Base-by-base conservation (phyloP, 1,284 basidiomycete species). In the Pulchroboletus neoregius region DNA sequence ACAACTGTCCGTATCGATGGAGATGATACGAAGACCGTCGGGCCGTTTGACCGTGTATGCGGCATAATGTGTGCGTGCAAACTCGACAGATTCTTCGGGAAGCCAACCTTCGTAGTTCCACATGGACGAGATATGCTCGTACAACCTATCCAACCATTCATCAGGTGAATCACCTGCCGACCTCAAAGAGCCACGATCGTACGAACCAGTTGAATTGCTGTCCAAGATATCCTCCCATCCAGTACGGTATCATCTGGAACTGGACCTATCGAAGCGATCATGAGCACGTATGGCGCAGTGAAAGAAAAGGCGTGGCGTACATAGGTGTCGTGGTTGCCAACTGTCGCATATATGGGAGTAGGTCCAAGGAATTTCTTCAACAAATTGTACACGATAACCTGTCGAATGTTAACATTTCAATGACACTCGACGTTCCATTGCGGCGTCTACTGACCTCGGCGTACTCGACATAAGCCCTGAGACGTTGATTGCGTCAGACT, bases 1-100 rank as follows among this genome's bases (percentile, higher is more conserved):
- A 81, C 82, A 87, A 41, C 84, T 61, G 61, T 89, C 79, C 3
- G 84, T 87, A 58, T 90, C 88, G 42, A 91, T 62, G 10, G 83
- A 79, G 46, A 91, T 84, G 38, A 90, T 69, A 12, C 83, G 72
- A 18, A 91, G 68, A 0, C 85, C 85, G 49, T 87, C 79, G 4
- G 65, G 57, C 9, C 84, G 76, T 48, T 73, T 71, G 16, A 87
- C 82, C 61, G 76, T 78, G 56, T 86, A 91, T 4, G 73, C 84
- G 2, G 78, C 75, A 57, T 89, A 89, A 62, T 89, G 82, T 0
- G 79, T 68, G 35, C 74, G 71, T 0, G 84, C 82, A 38, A 77
- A 68, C 39, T 75, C 59, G 0, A 80, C 78, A 5, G 79, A 74
- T 9, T 71, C 63, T 24, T 76, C 68, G 7, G 78, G 73, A 39